Conservation (phyloP, 257 asterid genomes). For the Solanum verrucosum region DNA sequence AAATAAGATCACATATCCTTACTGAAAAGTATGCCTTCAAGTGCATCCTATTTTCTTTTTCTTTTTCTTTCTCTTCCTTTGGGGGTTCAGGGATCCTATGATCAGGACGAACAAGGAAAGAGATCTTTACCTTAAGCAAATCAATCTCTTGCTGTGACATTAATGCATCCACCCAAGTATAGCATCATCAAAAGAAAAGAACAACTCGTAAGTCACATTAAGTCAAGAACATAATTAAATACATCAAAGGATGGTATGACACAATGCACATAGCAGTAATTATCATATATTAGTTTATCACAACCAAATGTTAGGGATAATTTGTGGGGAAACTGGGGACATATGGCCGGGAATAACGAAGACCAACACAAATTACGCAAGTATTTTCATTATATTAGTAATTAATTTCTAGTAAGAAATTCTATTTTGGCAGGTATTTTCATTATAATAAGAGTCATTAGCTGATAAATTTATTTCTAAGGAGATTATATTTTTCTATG, state of each 20-base stretch:
- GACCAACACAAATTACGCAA: neutral
- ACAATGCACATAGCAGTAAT: neutral
- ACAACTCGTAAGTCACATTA: slow-evolving; percentile 5
- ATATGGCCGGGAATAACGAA: neutral
- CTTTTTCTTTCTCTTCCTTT: neutral
- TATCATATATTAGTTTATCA: neutral
- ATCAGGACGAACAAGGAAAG: neutral
- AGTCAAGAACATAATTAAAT: neutral
- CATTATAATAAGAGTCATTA: neutral
- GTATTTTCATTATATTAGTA: neutral
- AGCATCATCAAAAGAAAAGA: slow-evolving; percentile 13
- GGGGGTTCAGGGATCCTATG: neutral
- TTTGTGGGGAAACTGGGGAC: neutral
- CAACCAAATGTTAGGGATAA: neutral
- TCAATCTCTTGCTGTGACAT: slow-evolving; percentile 94
- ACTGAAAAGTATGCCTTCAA: neutral
- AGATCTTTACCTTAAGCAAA: slow-evolving; percentile 69
- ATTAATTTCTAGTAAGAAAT: neutral
- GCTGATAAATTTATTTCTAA: neutral
- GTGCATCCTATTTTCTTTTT: neutral
- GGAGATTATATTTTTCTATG: neutral
- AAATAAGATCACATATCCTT: slow-evolving; percentile 1
- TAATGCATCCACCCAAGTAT: slow-evolving; percentile 13
- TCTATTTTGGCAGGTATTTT: neutral
- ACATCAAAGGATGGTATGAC: neutral